Evolutionary conservation across 495 filamentous ascomycete species (phyloP), one percentile per base, ranked within the genome.

Genomic region (Penicillium macrosclerotiorum): DNA sequence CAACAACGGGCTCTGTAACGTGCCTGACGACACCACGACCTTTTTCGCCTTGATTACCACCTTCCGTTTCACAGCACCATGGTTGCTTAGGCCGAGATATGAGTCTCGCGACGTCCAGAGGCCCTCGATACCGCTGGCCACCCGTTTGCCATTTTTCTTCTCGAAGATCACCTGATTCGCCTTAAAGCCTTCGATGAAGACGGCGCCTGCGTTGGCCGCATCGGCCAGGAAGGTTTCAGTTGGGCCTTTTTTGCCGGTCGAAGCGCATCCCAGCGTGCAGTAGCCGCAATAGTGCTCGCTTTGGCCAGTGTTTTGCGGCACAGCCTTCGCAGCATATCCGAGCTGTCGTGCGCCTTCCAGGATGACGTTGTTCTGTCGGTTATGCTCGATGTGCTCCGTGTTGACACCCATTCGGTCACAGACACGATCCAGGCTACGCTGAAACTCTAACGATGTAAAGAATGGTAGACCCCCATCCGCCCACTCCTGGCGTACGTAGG

Each of bases 401-500:
- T 81, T 82, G n/a, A 88, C 88, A 7, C 90, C 90, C 88, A 95
- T 90, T 0, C 78, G 77, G 11, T 81, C 70, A 61, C 80, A 83
- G 3, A 86, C 78, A 3, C 83, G 76, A 57, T 96, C 90, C 13
- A 96, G 56, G 18, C 77, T 87, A 11, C 75, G 70, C 56, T 96
- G 90, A 51, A 81, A 96, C 43, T 87, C 86, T 1, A 72, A 61
- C 1, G 82, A 84, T 0, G 81, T 85, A 57, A 95, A 95, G 52
- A 93, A 88, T 0, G 79, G 73, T n/a, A 96, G 69, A 3, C 82
- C 81, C 17, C 62, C 49, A 42, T 82, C 71, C 1, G 88, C 83
- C 91, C 91, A 96, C 64, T 96, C 88, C 47, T 82, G 72, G 11
- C 89, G 77, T 0, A 96, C 87, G 50, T 75, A 92, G 12, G 74